Conservation (phyloP, 768 basidiomycete genomes). For the Termitomyces sp. region DNA sequence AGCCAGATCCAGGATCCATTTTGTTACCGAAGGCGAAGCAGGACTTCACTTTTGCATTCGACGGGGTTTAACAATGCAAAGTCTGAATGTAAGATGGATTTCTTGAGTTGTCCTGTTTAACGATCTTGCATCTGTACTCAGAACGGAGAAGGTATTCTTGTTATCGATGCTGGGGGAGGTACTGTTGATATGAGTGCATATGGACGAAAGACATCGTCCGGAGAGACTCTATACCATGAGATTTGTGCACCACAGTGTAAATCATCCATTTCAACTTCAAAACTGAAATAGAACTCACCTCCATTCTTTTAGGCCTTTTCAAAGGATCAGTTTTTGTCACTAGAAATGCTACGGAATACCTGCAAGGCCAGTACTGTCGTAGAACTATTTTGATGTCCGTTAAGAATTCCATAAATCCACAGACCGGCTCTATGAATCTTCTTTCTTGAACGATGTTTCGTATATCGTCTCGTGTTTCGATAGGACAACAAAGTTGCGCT, state of each 20-base stretch:
- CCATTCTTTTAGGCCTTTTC: slow-evolving; percentile 25
- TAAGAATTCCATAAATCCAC: slow-evolving; percentile 7
- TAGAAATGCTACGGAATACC: slow-evolving; percentile 24
- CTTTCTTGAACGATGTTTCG: slow-evolving; percentile 32
- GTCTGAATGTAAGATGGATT: slow-evolving; percentile 14
- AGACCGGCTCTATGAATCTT: slow-evolving; percentile 33
- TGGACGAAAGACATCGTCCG: slow-evolving; percentile 21
- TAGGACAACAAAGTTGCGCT: slow-evolving; percentile 39
- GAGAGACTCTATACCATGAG: slow-evolving; percentile 31
- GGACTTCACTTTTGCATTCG: slow-evolving; percentile 45
- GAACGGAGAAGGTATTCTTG: slow-evolving; percentile 29
- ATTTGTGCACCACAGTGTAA: slow-evolving; percentile 21
- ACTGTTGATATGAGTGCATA: slow-evolving; percentile 50
- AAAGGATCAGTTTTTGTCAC: slow-evolving; percentile 40
- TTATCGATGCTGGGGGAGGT: slow-evolving; percentile 51
- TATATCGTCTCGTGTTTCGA: slow-evolving; percentile 41
- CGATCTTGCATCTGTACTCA: slow-evolving; percentile 8
- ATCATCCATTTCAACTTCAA: background rate
- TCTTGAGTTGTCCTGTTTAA: background rate
- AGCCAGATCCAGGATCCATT: slow-evolving; percentile 34
- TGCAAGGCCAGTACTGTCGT: slow-evolving; percentile 24
- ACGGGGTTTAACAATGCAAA: slow-evolving; percentile 28
- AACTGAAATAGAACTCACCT: background rate
- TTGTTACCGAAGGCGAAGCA: slow-evolving; percentile 54
- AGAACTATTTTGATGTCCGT: background rate